Conservation (phyloP, 768 basidiomycete species). For the Tulasnella sp. region DNA sequence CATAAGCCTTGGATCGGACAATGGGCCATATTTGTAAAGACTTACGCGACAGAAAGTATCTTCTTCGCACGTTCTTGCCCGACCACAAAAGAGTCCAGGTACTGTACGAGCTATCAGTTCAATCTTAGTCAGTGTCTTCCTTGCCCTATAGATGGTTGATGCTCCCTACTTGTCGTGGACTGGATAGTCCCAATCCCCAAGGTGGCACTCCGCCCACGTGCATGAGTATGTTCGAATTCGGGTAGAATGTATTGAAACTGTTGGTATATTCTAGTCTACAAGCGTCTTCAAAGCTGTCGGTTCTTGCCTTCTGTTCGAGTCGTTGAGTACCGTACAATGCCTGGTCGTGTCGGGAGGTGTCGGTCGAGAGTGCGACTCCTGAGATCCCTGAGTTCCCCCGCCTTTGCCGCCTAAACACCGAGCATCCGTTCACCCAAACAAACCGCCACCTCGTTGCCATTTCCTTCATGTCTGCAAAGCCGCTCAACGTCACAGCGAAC, state of each 20-base stretch:
- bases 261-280: background rate
- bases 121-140: background rate
- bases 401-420: background rate
- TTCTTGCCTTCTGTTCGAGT: background rate
- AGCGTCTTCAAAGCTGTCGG: background rate
- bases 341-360: background rate
- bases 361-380: background rate
- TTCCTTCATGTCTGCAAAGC: conserved; percentile 16
- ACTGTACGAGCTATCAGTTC: conserved; percentile 59
- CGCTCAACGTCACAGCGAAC: conserved; percentile 11
- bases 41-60: conserved; percentile 87
- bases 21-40: conserved; percentile 23
- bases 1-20: background rate
- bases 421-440: background rate
- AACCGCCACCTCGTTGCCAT: background rate
- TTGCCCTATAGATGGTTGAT: background rate
- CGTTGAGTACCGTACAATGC: background rate
- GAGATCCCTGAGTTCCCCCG: conserved; percentile 2
- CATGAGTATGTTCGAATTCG: background rate
- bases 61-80: conserved; percentile 93
- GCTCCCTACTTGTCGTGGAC: conserved; percentile 45
- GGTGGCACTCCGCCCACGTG: background rate
- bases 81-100: conserved; percentile 81
- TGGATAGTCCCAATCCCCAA: conserved; percentile 42
- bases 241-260: background rate